Evolutionary conservation across 2,329 filamentous ascomycete genomes (phyloP).

Genomic region (Trichoderma hamatum): DNA sequence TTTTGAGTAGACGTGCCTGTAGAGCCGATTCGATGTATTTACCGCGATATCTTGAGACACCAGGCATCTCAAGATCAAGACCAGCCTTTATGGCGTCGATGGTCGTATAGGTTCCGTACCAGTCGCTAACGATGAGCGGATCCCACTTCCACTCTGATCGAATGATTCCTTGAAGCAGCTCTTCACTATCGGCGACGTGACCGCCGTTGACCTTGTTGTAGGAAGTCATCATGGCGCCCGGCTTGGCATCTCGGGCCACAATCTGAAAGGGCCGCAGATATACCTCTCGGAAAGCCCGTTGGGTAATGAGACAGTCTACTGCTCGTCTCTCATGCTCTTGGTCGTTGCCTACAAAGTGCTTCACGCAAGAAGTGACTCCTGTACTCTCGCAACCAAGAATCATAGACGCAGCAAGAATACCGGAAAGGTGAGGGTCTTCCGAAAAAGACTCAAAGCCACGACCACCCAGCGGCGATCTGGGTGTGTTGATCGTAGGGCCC

Average conservation of each 20-base stretch:
- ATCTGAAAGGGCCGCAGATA: conserved; percentile 12
- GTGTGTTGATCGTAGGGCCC: conserved; percentile 12
- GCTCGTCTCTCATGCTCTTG: conserved; percentile 15
- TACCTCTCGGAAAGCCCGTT: neutral
- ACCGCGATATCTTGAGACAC: conserved; percentile 9
- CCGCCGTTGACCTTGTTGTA: conserved; percentile 17
- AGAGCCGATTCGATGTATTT: conserved; percentile 13
- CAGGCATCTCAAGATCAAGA: conserved; percentile 15
- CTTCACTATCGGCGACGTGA: neutral
- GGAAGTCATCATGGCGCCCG: conserved; percentile 11
- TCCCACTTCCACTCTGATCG: conserved; percentile 13
- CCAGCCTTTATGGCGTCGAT: conserved; percentile 8
- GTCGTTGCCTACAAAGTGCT: conserved; percentile 14
- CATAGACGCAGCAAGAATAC: conserved; percentile 1
- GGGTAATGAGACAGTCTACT: conserved; percentile 14
- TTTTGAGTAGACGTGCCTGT: neutral
- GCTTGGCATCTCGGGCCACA: conserved; percentile 6
- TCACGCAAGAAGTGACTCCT: conserved; percentile 2
- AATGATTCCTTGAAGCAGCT: neutral
- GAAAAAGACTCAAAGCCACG: conserved; percentile 16
- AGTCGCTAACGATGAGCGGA: conserved; percentile 11
- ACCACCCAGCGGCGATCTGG: conserved; percentile 1
- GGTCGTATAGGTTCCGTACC: conserved; percentile 11
- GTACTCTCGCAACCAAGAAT: conserved; percentile 10
- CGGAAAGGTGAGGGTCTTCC: conserved; percentile 5